Conservation (phyloP, 805 yeast genomes). For the Brettanomyces custersianus region DNA sequence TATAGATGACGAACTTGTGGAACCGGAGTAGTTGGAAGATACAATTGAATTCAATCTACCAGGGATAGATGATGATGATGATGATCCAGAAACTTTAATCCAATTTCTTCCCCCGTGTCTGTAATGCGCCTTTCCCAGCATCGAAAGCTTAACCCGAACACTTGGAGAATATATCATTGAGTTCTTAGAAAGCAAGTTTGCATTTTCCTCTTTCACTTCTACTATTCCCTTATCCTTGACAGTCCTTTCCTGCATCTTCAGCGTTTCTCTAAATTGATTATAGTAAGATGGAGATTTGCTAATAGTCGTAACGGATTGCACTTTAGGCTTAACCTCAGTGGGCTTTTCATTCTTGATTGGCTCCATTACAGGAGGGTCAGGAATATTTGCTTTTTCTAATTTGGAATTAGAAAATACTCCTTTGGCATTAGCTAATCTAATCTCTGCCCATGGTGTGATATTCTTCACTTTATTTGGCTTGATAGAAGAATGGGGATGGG, state of each 20-base stretch:
- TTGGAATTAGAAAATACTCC: not conserved
- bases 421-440: not conserved
- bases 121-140: too few species aligned
- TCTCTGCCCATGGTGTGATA: not conserved
- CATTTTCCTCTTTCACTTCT: constrained; percentile 10
- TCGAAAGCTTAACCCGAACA: constrained; percentile 12
- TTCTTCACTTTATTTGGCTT: not conserved
- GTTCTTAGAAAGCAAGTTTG: constrained; percentile 2
- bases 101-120: constrained; percentile 4
- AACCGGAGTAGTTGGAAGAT: too few species aligned
- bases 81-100: constrained; percentile 5
- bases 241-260: constrained; percentile 13
- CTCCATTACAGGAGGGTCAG: not conserved
- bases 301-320: not conserved
- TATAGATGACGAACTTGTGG: too few species aligned
- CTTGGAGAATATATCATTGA: constrained; percentile 16
- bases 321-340: not conserved
- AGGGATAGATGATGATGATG: too few species aligned
- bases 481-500: too few species aligned
- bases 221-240: constrained; percentile 16
- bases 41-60: too few species aligned
- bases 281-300: constrained; percentile 10
- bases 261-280: constrained; percentile 8
- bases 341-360: not conserved
- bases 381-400: not conserved